A percentile compares a stretch with the other conserved stretches of the same genome.
Evolutionary conservation across 2,329 filamentous ascomycete species (phyloP).

Genomic region (Verticillium zaregamsianum): DNA sequence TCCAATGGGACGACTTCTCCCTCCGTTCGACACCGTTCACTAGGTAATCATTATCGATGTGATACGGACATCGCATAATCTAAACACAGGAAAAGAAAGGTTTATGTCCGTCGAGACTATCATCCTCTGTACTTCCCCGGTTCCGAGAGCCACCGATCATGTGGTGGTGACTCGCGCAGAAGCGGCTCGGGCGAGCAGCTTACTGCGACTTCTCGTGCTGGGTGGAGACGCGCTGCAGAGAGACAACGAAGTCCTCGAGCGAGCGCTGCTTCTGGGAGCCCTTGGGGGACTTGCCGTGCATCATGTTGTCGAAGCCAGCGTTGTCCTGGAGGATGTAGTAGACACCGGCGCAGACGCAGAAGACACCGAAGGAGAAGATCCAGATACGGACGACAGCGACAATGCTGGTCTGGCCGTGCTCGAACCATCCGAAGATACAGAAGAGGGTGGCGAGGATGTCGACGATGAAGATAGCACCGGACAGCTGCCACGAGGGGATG

Average conservation of each 20-base stretch:
- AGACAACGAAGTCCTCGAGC: slow-evolving; percentile 88
- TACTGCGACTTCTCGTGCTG: slow-evolving; percentile 87
- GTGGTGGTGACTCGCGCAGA: background rate
- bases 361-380: slow-evolving; percentile 87
- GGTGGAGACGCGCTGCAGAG: slow-evolving; percentile 83
- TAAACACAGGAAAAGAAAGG: slow-evolving; percentile 25
- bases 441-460: slow-evolving; percentile 83
- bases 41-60: slow-evolving; percentile 13
- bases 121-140: background rate
- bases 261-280: slow-evolving; percentile 78
- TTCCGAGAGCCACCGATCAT: background rate
- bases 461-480: slow-evolving; percentile 73
- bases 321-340: slow-evolving; percentile 78
- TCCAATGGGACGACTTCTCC: background rate
- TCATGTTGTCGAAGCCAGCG: slow-evolving; percentile 81
- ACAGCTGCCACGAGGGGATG: slow-evolving; percentile 80
- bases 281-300: slow-evolving; percentile 85
- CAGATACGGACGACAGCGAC: slow-evolving; percentile 84
- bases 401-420: slow-evolving; percentile 62
- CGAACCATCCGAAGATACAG: slow-evolving; percentile 81
- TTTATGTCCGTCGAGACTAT: background rate
- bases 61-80: slow-evolving; percentile 25
- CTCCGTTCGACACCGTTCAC: background rate
- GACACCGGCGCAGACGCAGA: slow-evolving; percentile 74
- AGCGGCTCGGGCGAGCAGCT: slow-evolving; percentile 21